Conservation (phyloP, 2,329 filamentous ascomycete species). For the Fusarium guadeloupense region DNA sequence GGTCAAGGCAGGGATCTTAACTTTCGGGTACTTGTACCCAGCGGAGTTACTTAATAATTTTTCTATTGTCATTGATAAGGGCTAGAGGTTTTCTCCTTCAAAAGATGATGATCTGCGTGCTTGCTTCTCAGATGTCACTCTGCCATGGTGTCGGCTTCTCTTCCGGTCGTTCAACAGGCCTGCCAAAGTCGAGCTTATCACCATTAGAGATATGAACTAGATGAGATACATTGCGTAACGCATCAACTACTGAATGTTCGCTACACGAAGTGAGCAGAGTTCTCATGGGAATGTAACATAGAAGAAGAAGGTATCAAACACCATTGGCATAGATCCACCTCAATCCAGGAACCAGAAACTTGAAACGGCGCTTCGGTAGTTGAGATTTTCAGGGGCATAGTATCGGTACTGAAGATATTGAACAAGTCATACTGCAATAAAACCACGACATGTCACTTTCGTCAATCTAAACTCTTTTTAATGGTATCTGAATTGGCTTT, state of each 20-base stretch:
- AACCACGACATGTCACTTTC: conserved; percentile 2
- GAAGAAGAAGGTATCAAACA: not conserved
- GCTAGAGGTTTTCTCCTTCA: not conserved
- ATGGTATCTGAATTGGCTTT: not conserved
- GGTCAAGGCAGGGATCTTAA: not conserved
- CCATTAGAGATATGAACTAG: not conserved
- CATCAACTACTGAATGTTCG: not conserved
- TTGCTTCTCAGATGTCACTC: conserved; percentile 5
- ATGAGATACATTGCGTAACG: not conserved
- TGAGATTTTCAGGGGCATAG: conserved; percentile 10
- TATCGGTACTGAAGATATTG: not conserved
- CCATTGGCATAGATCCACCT: not conserved
- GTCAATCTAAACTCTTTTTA: not conserved
- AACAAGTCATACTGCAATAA: not conserved
- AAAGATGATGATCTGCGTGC: conserved; percentile 23
- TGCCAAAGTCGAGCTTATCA: not conserved
- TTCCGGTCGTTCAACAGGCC: conserved; percentile 3
- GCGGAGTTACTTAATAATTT: not conserved
- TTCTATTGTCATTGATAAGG: not conserved
- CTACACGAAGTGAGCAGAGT: not conserved
- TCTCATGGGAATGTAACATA: conserved; percentile 5
- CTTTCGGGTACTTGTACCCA: not conserved
- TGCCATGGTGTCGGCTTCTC: not conserved
- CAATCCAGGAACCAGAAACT: not conserved
- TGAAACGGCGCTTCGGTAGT: conserved; percentile 5